These are phyloP conservation scores for Penicillium sumatraense DNA, from an alignment of 2,329 filamentous ascomycete genomes.

Conservation along the genomic window DNA sequence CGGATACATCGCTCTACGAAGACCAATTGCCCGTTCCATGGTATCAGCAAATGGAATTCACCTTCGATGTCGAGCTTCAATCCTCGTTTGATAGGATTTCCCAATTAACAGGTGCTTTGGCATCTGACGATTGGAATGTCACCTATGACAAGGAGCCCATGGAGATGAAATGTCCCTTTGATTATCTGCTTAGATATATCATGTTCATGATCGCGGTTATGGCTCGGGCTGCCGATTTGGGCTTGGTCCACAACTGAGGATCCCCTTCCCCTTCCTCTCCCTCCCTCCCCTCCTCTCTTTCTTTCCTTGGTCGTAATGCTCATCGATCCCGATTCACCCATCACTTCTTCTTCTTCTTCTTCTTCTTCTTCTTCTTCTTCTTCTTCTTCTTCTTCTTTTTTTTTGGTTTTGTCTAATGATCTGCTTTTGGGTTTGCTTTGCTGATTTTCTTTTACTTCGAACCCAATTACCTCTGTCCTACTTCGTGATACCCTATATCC, in stretches of 20 bases:
- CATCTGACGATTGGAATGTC: neutral
- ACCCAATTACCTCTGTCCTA: neutral
- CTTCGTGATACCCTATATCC: neutral
- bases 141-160: neutral
- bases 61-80: neutral
- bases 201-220: slow-evolving; percentile 10
- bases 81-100: neutral
- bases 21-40: neutral
- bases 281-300: neutral
- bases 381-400: neutral
- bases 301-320: neutral
- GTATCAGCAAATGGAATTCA: neutral
- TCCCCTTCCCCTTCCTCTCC: neutral
- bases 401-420: neutral
- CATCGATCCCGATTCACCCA: too few relatives aligned
- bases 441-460: neutral
- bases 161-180: neutral
- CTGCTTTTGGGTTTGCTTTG: neutral
- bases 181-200: slow-evolving; percentile 10
- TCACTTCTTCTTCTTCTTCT: too few relatives aligned
- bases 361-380: neutral
- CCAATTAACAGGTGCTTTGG: neutral
- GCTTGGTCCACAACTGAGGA: neutral
- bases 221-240: slow-evolving; percentile 1
- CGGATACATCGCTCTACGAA: neutral